Base-by-base conservation (phyloP, 192 early-diverging fungal species). In the Coemansia sp. region DNA sequence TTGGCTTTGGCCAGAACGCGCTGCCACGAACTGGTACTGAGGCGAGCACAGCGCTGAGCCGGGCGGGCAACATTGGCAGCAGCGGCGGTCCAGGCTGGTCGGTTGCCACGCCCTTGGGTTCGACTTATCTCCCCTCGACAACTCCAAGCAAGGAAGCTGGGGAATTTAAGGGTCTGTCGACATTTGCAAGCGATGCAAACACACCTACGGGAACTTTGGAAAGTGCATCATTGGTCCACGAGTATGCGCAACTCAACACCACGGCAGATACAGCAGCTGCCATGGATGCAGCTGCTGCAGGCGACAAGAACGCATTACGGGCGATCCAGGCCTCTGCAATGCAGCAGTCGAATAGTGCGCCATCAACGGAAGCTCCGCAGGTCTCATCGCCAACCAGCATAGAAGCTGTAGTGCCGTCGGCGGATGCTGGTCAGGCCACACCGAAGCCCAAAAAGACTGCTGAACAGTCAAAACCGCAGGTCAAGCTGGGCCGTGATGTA, bases 261-360 rank as follows among this genome's bases (percentile, higher is more conserved):
- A 73, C 76, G 0, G 70, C 71, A 4, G 76, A 79, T 9, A 64
- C 73, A 52, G 71, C 67, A 0, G 76, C 67, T 14, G 71, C 76
- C 3, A 73, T 79, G 76, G 64, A 63, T 16, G 71, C 76, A 0
- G 76, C 76, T 8, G 76, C 71, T n/a, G 70, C 70, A 18, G 71
- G 76, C 32, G 71, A 79, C 61, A 69, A 73, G 60, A 61, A 79
- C n/a, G 76, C 76, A 0, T 18, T 73, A 35, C 59, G 71, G n/a
- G 71, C 71, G 13, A 73, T 79, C 54, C 71, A 70, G 50, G 67
- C 76, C 0, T 70, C 76, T 0, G 50, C 57, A 19, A 69, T 79
- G 76, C 47, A 29, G 58, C 58, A 47, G 22, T 38, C 23, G 14
- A 37, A 11, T 13, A 9, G 16, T 10, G 2, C 50, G 7, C 24